phyloP scores from a whole-genome alignment of 768 basidiomycete genomes.

The Lactarius evosmus region DNA sequence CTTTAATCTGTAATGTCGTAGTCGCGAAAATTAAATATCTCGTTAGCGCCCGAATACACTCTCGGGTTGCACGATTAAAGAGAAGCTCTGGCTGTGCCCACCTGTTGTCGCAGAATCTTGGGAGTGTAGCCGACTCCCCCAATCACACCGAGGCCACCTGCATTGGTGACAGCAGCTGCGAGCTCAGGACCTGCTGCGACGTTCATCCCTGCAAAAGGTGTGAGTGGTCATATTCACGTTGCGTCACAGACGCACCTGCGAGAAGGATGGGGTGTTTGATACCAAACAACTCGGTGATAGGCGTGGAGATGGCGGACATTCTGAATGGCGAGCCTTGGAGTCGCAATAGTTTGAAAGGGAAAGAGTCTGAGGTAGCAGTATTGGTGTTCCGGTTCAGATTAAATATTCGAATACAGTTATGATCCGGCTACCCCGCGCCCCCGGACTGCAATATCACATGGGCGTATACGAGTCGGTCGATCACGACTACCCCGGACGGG shows the following conservation, averaged over 20 bases:
- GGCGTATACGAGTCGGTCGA: too few relatives aligned
- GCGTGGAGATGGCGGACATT: constrained; percentile 71
- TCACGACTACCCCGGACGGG: too few relatives aligned
- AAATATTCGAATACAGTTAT: too few relatives aligned
- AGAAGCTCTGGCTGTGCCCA: constrained; percentile 33
- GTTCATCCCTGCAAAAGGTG: constrained; percentile 51
- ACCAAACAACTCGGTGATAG: constrained; percentile 84
- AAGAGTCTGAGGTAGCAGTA: background rate
- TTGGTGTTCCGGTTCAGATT: background rate
- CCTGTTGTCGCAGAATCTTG: constrained; percentile 75
- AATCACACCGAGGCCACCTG: constrained; percentile 89
- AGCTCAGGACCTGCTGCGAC: constrained; percentile 75
- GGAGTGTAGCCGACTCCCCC: constrained; percentile 88
- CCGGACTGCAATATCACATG: background rate
- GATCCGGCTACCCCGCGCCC: background rate
- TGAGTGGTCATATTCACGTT: background rate
- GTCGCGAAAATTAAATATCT: background rate
- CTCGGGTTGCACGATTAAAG: too few relatives aligned
- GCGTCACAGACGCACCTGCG: constrained; percentile 48
- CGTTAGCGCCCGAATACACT: background rate
- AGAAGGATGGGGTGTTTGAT: constrained; percentile 87
- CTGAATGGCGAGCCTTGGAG: background rate
- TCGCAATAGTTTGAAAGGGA: background rate
- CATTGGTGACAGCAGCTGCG: constrained; percentile 91
- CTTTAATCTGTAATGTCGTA: constrained; percentile 50